phyloP scores from a whole-genome alignment of 805 yeast genomes.

The Ogataea ganodermae region DNA sequence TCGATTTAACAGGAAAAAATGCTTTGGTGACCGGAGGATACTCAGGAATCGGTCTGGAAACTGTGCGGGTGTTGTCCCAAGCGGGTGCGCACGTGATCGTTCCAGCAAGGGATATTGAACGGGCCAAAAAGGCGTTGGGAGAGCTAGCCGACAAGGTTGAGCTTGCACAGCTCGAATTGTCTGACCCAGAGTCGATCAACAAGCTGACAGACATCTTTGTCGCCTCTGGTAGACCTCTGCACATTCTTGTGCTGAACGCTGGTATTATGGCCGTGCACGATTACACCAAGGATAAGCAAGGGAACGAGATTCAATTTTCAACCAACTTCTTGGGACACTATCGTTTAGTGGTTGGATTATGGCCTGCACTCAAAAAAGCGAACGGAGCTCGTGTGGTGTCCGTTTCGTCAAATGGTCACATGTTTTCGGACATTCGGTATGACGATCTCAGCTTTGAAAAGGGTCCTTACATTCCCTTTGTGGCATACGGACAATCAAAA shows the following conservation, averaged over 20 bases:
- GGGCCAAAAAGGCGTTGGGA: conserved; percentile 3
- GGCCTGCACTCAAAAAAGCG: conserved; percentile 2
- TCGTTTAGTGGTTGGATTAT: not conserved
- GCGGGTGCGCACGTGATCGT: conserved; percentile 8
- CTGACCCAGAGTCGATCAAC: not conserved
- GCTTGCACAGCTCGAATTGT: conserved; percentile 2
- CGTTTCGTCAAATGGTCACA: conserved; percentile 3
- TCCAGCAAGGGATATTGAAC: conserved; percentile 1
- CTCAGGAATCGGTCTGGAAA: conserved; percentile 6
- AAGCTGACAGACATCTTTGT: not conserved
- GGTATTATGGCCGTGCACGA: conserved; percentile 8
- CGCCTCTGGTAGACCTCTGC: conserved; percentile 5
- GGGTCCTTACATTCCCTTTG: not conserved
- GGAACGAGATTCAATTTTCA: conserved; percentile 6
- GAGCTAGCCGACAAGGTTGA: conserved; percentile 3
- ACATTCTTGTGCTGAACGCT: conserved; percentile 6
- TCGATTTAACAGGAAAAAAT: conserved; percentile 2
- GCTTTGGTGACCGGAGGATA: conserved; percentile 9
- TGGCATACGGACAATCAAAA: conserved; percentile 9
- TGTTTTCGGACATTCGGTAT: not conserved
- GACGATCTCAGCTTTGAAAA: conserved; percentile 5
- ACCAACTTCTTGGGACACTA: conserved; percentile 7
- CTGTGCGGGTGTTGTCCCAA: conserved; percentile 2
- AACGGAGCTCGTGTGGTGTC: conserved; percentile 7
- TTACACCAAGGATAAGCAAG: not conserved